Evolutionary conservation across 2,329 filamentous ascomycete species (phyloP).

Genomic region (Aspergillaceae sp.): DNA sequence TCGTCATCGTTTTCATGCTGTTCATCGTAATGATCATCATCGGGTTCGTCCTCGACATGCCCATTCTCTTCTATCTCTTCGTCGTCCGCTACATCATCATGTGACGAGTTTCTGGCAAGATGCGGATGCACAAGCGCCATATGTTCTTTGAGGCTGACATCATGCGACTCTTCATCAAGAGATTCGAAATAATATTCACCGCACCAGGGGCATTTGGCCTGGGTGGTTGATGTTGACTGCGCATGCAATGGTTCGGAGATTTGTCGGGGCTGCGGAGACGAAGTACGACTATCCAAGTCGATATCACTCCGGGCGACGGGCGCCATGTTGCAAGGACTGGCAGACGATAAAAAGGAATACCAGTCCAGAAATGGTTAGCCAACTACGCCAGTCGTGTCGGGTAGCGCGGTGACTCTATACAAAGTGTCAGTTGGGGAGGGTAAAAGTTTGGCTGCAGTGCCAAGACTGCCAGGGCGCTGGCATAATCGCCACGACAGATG

Average conservation of each 20-base stretch:
- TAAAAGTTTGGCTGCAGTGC: conserved; percentile 8
- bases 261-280: conserved; percentile 29
- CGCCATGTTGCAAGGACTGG: conserved; percentile 18
- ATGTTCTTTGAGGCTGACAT: conserved; percentile 26
- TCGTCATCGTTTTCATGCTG: conserved; percentile 10
- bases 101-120: conserved; percentile 16
- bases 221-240: conserved; percentile 25
- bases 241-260: conserved; percentile 31
- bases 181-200: conserved; percentile 23
- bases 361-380: too few species aligned
- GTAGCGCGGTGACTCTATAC: background rate
- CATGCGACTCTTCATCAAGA: conserved; percentile 16
- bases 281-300: conserved; percentile 29
- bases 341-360: background rate
- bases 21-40: conserved; percentile 10
- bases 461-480: conserved; percentile 2
- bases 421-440: conserved; percentile 6
- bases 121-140: conserved; percentile 26
- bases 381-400: too few species aligned
- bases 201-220: conserved; percentile 30
- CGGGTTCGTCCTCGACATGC: conserved; percentile 9
- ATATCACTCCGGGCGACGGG: conserved; percentile 25
- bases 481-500: background rate
- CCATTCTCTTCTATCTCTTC: conserved; percentile 12
- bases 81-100: conserved; percentile 18